Conservation (phyloP, 2,329 filamentous ascomycete species). For the Ophidiomyces ophidiicola region DNA sequence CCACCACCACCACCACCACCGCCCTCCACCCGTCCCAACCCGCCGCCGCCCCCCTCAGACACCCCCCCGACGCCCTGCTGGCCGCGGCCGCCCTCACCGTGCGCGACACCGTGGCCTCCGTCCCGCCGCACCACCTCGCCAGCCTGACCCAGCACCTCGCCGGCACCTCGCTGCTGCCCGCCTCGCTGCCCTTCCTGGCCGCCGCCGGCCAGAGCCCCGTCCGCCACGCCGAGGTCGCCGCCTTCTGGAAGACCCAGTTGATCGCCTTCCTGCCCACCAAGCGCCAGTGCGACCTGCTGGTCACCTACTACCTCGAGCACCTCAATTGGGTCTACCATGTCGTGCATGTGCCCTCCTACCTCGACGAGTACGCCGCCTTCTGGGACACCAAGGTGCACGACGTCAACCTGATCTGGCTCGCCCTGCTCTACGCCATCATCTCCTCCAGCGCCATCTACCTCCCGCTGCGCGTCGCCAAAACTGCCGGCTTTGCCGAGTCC, state of each 20-base stretch:
- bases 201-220: constrained; percentile 1
- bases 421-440: constrained; percentile 22
- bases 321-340: constrained; percentile 25
- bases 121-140: neutral
- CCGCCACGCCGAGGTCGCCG: constrained; percentile 11
- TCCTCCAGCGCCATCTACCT: constrained; percentile 22
- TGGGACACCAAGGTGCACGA: constrained; percentile 20
- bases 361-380: constrained; percentile 19
- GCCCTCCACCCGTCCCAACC: neutral
- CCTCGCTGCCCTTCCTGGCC: constrained; percentile 4
- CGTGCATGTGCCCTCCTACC: constrained; percentile 19
- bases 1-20: neutral
- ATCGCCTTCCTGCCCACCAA: constrained; percentile 15
- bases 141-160: constrained; percentile 1
- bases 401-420: constrained; percentile 24
- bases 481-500: constrained; percentile 15
- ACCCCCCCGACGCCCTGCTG: too few species aligned
- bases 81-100: neutral
- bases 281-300: constrained; percentile 20
- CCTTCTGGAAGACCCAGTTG: constrained; percentile 19
- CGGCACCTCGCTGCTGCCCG: constrained; percentile 4
- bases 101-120: neutral
- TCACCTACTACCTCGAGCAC: constrained; percentile 23
- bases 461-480: constrained; percentile 18
- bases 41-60: neutral